Conservation (phyloP, 768 basidiomycete species). For the Pholiota molesta region DNA sequence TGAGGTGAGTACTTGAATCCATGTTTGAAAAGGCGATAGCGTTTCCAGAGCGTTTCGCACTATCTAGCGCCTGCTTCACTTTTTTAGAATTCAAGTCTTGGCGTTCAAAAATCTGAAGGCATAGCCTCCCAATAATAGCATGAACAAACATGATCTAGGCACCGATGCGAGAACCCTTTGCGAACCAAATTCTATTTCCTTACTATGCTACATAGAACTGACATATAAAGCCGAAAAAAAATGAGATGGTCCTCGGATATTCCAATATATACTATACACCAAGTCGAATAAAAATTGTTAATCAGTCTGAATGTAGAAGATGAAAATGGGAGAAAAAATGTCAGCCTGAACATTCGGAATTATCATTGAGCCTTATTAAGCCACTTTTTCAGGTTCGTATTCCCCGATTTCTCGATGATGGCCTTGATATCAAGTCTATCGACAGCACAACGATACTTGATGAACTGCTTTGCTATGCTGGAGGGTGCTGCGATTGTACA, state of each 20-base stretch:
- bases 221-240: not conserved
- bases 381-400: conserved; percentile 80
- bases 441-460: conserved; percentile 70
- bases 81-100: not conserved
- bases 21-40: conserved; percentile 26
- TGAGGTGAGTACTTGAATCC: conserved; percentile 57
- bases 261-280: too few species aligned
- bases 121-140: not conserved
- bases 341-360: not conserved
- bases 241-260: not conserved
- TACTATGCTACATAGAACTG: too few species aligned
- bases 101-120: not conserved
- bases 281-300: too few species aligned
- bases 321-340: not conserved
- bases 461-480: conserved; percentile 66
- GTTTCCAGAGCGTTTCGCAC: too few species aligned
- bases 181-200: not conserved
- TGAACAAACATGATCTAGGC: too few species aligned
- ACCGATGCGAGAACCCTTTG: too few species aligned
- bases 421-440: conserved; percentile 68
- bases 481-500: conserved; percentile 49
- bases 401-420: conserved; percentile 65
- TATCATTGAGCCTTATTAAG: conserved; percentile 49
- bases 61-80: not conserved
- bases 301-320: not conserved